Evolutionary conservation across 139 green algal species (phyloP).

Genomic region (Klebsormidium nitens): DNA sequence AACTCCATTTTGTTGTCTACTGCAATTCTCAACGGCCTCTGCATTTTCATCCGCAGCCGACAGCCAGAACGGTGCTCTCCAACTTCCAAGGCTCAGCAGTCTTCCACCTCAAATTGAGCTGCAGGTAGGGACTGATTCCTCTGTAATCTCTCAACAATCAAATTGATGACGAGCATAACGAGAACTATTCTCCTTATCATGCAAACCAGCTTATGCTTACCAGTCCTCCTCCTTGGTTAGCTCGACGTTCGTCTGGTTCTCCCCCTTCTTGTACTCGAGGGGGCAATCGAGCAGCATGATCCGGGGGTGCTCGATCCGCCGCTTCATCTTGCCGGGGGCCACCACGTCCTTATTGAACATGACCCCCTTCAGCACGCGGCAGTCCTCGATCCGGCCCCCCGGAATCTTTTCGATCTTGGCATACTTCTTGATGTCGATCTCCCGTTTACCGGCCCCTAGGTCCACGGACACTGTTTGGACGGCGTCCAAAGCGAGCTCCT

Average conservation of each 20-base stretch:
- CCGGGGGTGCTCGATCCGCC: slow-evolving; percentile 86
- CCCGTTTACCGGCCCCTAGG: slow-evolving; percentile 55
- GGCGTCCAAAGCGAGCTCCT: slow-evolving; percentile 88
- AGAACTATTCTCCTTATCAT: too few species aligned
- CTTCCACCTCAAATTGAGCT: neutral
- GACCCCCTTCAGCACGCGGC: slow-evolving; percentile 79
- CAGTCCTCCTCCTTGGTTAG: slow-evolving; percentile 96
- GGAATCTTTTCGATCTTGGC: slow-evolving; percentile 98
- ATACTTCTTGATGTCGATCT: slow-evolving; percentile 99
- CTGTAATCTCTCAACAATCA: too few species aligned
- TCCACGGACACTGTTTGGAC: slow-evolving; percentile 72
- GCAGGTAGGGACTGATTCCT: neutral
- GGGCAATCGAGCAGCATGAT: slow-evolving; percentile 97
- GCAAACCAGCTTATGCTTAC: slow-evolving; percentile 43
- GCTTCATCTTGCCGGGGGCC: slow-evolving; percentile 84
- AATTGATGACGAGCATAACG: too few species aligned
- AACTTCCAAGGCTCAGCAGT: neutral
- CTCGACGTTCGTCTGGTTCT: slow-evolving; percentile 98
- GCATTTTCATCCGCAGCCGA: too few species aligned
- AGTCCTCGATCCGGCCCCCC: slow-evolving; percentile 51
- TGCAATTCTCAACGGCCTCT: too few species aligned
- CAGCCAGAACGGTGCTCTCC: too few species aligned
- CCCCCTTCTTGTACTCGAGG: slow-evolving; percentile 99
- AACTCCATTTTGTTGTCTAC: too few species aligned
- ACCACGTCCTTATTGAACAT: slow-evolving; percentile 99